phyloP scores from a whole-genome alignment of 2,329 filamentous ascomycete genomes.

The Botrytis galanthina region DNA sequence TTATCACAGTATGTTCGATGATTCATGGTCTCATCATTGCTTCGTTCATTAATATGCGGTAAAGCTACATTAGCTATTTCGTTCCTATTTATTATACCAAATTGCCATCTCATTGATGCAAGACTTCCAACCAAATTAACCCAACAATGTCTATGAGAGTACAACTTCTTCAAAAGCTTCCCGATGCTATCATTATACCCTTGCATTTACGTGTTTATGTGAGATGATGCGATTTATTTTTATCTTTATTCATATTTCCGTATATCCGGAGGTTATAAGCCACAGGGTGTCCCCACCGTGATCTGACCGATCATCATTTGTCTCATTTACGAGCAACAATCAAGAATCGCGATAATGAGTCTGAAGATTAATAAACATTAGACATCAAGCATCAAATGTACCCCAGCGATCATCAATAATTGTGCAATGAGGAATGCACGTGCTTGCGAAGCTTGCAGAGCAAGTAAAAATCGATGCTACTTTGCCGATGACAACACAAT shows the following conservation, averaged over 20 bases:
- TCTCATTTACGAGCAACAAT: constrained; percentile 7
- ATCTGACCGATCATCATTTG: not conserved
- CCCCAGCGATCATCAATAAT: not conserved
- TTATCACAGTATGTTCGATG: too few species aligned
- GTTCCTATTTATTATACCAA: not conserved
- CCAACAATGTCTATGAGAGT: not conserved
- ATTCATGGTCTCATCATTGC: not conserved
- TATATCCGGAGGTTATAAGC: constrained; percentile 4
- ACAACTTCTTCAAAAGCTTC: not conserved
- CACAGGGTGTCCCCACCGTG: not conserved
- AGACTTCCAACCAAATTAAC: not conserved
- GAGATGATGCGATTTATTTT: not conserved
- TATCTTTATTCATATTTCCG: constrained; percentile 4
- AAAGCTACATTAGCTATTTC: not conserved
- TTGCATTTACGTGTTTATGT: not conserved
- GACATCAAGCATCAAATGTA: not conserved
- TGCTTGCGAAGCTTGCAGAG: constrained; percentile 37
- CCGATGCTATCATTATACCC: not conserved
- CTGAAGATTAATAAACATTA: not conserved
- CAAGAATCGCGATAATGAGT: not conserved
- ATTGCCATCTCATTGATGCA: not conserved
- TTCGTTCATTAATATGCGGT: not conserved
- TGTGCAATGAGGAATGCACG: constrained; percentile 33
- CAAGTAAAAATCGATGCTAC: constrained; percentile 35
- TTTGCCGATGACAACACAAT: constrained; percentile 26